phyloP scores from a whole-genome alignment of 805 yeast species.

The Metahyphopichia silvanorum region DNA sequence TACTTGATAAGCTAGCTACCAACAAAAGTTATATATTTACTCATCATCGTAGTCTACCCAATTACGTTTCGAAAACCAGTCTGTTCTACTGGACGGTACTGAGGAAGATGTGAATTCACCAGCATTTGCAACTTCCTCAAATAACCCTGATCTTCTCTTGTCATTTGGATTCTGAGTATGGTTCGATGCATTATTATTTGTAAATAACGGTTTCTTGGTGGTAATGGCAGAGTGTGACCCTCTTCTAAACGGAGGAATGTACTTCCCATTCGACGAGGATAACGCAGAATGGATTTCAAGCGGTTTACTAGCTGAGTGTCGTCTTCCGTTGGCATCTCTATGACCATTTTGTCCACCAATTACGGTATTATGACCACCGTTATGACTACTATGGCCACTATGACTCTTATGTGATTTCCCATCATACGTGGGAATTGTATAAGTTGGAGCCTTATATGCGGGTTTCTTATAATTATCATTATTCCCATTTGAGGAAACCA shows the following conservation, averaged over 20 bases:
- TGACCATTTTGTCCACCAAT: no score
- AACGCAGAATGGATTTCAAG: conserved; percentile 6
- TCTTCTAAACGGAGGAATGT: conserved; percentile 71
- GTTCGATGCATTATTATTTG: background rate
- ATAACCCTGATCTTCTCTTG: conserved; percentile 3
- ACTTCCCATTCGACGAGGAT: conserved; percentile 45
- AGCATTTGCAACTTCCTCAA: conserved; percentile 1
- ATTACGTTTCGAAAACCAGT: conserved; percentile 23
- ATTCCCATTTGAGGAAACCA: background rate
- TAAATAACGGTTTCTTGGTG: background rate
- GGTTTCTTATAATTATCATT: conserved; percentile 13
- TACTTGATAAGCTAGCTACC: background rate
- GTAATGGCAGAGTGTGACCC: conserved; percentile 32
- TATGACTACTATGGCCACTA: background rate
- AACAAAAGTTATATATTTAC: no score
- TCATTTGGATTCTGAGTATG: conserved; percentile 1
- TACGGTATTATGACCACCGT: background rate
- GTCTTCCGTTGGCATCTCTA: conserved; percentile 6
- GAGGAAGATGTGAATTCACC: conserved; percentile 14
- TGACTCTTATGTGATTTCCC: background rate
- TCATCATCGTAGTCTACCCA: conserved; percentile 25
- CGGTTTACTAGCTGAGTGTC: conserved; percentile 7
- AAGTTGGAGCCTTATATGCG: conserved; percentile 10
- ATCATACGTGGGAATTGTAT: conserved; percentile 3
- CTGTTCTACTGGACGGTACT: conserved; percentile 18